Evolutionary conservation across 225 moss, liverwort and hornwort species (phyloP), one percentile per base, ranked within the genome.

Genomic region (Physcomitrium patens): DNA sequence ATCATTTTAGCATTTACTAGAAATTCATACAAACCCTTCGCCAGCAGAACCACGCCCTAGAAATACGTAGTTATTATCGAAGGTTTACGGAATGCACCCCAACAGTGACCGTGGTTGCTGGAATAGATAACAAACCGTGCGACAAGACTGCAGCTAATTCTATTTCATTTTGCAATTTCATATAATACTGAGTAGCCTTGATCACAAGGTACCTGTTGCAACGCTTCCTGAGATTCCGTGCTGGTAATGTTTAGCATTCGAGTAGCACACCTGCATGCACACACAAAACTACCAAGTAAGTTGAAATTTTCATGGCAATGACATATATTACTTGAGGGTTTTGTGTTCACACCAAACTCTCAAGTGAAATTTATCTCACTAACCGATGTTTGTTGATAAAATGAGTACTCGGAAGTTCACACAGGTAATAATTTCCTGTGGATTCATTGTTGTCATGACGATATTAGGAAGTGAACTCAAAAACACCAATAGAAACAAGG

Each of bases 261-360:
- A 12, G 14, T 80, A 27, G 88, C 72, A 71, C 78, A 74, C 73
- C 88, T 88, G 88, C 78, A 55, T n/a, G 57, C 10, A 44, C n/a
- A 76, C 60, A 71, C 20, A n/a, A 57, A 18, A 70, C 22, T 71
- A 60, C 56, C 22, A 9, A 1, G 9, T 45, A 67, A 28, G 12
- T 6, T 5, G 67, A 27, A 49, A 28, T 24, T n/a, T 27, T 28
- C 49, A 1, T 16, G 20, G 49, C 16, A 10, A 10, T 26, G 16
- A 16, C 48, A 48, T 22, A 37, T 37, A 37, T 37, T 37, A 37
- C 31, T 4, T 37, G 5, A 37, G 31, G 31, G 31, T 37, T 37
- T 20, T 19, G 22, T 22, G 13, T 45, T 13, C 14, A 8, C 11
- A 63, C 43, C 1, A 47, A 47, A 8, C 24, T 45, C 46, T 65